Percentiles rank a stretch among this genome's conserved stretches.
phyloP scores from a whole-genome alignment of 2,329 filamentous ascomycete species.

The Clarireedia paspali region DNA sequence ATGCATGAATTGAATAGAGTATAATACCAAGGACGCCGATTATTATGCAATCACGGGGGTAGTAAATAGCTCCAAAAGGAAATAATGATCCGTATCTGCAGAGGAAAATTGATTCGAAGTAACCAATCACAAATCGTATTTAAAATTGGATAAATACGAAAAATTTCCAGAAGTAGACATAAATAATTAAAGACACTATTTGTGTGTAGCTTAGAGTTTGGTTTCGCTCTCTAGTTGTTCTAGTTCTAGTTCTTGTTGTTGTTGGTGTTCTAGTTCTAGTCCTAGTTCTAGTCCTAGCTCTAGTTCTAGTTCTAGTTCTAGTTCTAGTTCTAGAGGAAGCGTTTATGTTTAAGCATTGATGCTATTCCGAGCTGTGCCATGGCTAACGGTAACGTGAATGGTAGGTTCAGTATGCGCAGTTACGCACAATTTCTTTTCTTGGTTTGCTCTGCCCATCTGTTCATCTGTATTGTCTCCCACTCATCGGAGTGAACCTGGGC shows the following conservation, averaged over 20 bases:
- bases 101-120: neutral
- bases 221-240: no score
- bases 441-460: neutral
- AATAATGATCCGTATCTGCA: slow-evolving; percentile 4
- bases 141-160: neutral
- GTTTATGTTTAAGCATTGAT: neutral
- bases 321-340: no score
- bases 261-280: no score
- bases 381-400: no score
- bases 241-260: no score
- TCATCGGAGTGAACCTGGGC: neutral
- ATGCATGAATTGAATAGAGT: neutral
- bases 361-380: neutral
- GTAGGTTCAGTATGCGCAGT: neutral
- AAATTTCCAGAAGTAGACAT: slow-evolving; percentile 3
- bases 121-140: neutral
- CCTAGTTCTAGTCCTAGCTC: no score
- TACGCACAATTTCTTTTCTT: neutral
- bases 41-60: slow-evolving; percentile 6
- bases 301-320: no score
- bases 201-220: no score
- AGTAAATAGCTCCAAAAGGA: neutral
- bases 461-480: neutral
- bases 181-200: neutral
- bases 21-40: slow-evolving; percentile 6